A percentile compares a stretch with the other conserved stretches of the same genome.
Evolutionary conservation across 2,329 filamentous ascomycete species (phyloP).

Genomic region (Fusarium domesticum): DNA sequence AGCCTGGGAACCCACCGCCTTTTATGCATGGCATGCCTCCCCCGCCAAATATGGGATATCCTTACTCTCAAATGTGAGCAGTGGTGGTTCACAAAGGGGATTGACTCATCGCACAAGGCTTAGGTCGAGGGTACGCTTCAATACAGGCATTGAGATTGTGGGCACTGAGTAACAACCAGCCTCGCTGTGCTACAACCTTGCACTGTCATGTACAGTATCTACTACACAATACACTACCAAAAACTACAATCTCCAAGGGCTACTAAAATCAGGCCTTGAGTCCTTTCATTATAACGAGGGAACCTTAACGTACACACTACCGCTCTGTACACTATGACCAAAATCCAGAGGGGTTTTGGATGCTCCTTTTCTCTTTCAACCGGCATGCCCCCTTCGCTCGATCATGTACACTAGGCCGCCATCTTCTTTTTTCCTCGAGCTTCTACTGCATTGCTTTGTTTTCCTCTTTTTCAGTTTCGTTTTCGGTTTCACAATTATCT

Average conservation of each 20-base stretch:
- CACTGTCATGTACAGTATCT: no score
- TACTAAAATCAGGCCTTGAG: no score
- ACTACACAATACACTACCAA: no score
- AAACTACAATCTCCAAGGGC: no score
- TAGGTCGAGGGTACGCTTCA: no score
- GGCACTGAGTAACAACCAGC: no score
- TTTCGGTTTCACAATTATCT: conserved; percentile 12
- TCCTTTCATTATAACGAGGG: no score
- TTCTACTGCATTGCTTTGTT: conserved; percentile 5
- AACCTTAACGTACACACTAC: conserved; percentile 25
- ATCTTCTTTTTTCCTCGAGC: conserved; percentile 2
- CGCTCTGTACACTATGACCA: conserved; percentile 24
- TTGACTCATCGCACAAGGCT: no score
- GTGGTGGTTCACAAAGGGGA: not conserved
- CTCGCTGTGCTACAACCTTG: no score
- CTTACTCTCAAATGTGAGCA: conserved; percentile 20
- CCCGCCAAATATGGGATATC: conserved; percentile 24
- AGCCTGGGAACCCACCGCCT: conserved; percentile 13
- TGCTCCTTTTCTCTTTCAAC: conserved; percentile 10
- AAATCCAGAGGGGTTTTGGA: conserved; percentile 24
- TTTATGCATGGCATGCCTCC: conserved; percentile 29
- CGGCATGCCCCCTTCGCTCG: conserved; percentile 3
- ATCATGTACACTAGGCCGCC: conserved; percentile 24
- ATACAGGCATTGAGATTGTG: no score
- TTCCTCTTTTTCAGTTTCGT: not conserved